Conservation (phyloP, 1,284 basidiomycete species). For the Cryptococcus sp. region DNA sequence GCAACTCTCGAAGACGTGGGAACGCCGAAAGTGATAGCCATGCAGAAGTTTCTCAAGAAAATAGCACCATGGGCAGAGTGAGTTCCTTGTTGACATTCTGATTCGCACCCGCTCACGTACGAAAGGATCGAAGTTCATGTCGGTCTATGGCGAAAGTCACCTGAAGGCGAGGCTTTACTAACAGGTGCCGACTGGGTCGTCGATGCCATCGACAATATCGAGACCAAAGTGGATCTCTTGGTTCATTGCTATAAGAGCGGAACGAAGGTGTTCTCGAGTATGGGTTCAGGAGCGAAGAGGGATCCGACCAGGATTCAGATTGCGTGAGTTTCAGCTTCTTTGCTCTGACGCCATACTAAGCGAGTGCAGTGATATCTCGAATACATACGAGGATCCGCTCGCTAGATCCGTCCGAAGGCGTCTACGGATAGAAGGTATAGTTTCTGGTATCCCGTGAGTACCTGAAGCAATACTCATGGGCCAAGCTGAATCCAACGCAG, state of each 20-base stretch:
- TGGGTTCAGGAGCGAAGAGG: slow-evolving; percentile 95
- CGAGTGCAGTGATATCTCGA: slow-evolving; percentile 70
- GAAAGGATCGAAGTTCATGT: slow-evolving; percentile 70
- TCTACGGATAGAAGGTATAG: slow-evolving; percentile 65
- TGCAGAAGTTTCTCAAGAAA: slow-evolving; percentile 63
- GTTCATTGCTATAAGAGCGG: slow-evolving; percentile 71
- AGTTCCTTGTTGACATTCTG: slow-evolving; percentile 6
- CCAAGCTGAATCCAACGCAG: slow-evolving; percentile 19
- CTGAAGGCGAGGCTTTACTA: slow-evolving; percentile 61
- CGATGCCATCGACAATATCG: slow-evolving; percentile 94
- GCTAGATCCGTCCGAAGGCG: slow-evolving; percentile 82
- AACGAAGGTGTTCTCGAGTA: slow-evolving; percentile 89
- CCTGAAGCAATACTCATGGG: background rate
- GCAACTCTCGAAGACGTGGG: slow-evolving; percentile 90
- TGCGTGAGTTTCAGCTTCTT: slow-evolving; percentile 39
- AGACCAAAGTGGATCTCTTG: slow-evolving; percentile 85
- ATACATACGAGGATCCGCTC: slow-evolving; percentile 90
- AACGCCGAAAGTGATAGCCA: slow-evolving; percentile 84
- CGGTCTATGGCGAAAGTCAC: slow-evolving; percentile 73
- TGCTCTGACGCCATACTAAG: background rate
- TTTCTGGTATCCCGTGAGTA: slow-evolving; percentile 64
- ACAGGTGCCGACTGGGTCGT: slow-evolving; percentile 86
- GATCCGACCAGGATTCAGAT: slow-evolving; percentile 96
- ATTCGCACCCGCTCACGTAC: background rate
- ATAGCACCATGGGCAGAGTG: slow-evolving; percentile 59